Evolutionary conservation across 768 basidiomycete genomes (phyloP).

Genomic region (Mycena vitilis): DNA sequence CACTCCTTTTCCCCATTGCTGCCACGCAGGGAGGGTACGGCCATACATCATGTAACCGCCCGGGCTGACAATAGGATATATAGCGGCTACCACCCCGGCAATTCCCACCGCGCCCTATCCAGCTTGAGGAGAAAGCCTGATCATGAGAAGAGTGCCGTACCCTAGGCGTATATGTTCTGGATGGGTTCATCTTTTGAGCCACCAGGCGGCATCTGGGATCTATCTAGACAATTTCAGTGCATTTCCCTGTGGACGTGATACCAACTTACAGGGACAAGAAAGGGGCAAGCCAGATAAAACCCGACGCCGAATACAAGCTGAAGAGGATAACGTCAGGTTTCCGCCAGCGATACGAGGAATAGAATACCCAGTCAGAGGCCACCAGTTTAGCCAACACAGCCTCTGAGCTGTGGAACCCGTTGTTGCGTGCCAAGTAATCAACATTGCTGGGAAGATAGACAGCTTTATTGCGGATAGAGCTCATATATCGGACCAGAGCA

Average conservation of each 20-base stretch:
- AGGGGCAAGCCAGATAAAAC: slow-evolving; percentile 74
- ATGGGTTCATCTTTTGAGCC: slow-evolving; percentile 83
- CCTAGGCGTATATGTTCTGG: slow-evolving; percentile 71
- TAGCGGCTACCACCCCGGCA: slow-evolving; percentile 73
- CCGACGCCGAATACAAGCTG: slow-evolving; percentile 73
- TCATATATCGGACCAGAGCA: slow-evolving; percentile 69
- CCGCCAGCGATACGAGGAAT: slow-evolving; percentile 3
- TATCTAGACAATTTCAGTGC: slow-evolving; percentile 49
- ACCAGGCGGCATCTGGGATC: slow-evolving; percentile 69
- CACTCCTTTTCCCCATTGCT: slow-evolving; percentile 66
- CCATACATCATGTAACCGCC: slow-evolving; percentile 77
- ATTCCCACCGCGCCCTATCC: slow-evolving; percentile 75
- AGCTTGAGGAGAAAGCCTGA: neutral
- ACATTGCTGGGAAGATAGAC: slow-evolving; percentile 78
- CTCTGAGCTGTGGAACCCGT: slow-evolving; percentile 58
- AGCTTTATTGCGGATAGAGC: slow-evolving; percentile 63
- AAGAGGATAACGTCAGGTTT: neutral
- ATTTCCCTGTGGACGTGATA: neutral
- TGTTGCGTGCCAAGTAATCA: slow-evolving; percentile 73
- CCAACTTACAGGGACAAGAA: slow-evolving; percentile 63
- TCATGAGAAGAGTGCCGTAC: slow-evolving; percentile 44
- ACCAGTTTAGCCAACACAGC: slow-evolving; percentile 61
- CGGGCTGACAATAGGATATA: slow-evolving; percentile 72
- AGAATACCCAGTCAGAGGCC: slow-evolving; percentile 57
- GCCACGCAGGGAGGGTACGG: slow-evolving; percentile 73